A percentile compares a stretch with the other conserved stretches of the same genome.
These are phyloP conservation scores for Vachellia collinsii DNA, from an alignment of 306 rosid genomes.

Conservation along the genomic window DNA sequence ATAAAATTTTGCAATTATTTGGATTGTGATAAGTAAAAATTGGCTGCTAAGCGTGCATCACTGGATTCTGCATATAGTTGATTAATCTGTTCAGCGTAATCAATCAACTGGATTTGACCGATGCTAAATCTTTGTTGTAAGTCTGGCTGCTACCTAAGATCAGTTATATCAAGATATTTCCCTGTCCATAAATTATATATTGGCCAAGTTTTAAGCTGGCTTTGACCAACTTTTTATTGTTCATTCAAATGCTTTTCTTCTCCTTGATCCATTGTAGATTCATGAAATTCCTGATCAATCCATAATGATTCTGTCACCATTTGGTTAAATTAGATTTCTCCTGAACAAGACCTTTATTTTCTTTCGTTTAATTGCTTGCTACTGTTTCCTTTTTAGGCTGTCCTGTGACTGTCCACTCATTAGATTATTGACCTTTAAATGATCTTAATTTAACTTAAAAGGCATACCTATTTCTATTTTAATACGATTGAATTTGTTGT, in stretches of 20 bases:
- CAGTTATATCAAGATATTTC: conserved; percentile 21
- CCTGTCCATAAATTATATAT: conserved; percentile 1
- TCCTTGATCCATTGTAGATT: conserved; percentile 4
- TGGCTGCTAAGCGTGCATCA: neutral
- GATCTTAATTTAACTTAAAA: conserved; percentile 13
- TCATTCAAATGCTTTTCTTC: neutral
- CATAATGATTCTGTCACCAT: neutral
- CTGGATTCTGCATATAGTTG: neutral
- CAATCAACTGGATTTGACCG: conserved; percentile 14
- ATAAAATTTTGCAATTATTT: conserved; percentile 3
- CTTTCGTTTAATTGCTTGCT: neutral
- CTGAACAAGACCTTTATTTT: neutral
- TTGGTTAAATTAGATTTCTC: conserved; percentile 1
- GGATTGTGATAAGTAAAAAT: conserved; percentile 21
- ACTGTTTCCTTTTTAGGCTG: neutral
- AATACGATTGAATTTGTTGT: conserved; percentile 23
- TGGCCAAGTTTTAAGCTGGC: conserved; percentile 4
- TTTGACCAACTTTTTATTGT: conserved; percentile 12
- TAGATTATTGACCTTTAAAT: conserved; percentile 15
- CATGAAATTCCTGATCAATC: conserved; percentile 19
- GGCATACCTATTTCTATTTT: conserved; percentile 22
- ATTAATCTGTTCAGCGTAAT: conserved; percentile 25
- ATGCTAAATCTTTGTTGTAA: conserved; percentile 13
- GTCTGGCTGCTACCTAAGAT: conserved; percentile 7
- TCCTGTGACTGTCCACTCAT: conserved; percentile 13